Conservation (phyloP, 352 stramenopile species). For the Phytopythium sindhum region DNA sequence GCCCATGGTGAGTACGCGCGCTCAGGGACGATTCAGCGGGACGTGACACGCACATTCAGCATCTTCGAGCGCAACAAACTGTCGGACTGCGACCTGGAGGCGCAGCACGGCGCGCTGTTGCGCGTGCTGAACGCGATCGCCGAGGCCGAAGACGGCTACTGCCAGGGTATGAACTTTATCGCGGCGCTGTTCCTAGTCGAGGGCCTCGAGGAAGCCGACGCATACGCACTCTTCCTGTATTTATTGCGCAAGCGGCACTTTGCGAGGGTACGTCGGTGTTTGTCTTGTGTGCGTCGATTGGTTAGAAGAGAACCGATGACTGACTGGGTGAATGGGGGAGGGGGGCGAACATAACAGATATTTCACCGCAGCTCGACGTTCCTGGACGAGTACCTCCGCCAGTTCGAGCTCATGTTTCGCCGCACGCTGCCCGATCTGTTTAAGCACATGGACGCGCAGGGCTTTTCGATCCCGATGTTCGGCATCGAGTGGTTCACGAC, state of each 20-base stretch:
- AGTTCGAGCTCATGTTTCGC: slow-evolving; percentile 80
- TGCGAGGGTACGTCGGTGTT: slow-evolving; percentile 27
- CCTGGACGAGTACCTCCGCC: slow-evolving; percentile 76
- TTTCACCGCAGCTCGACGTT: slow-evolving; percentile 84
- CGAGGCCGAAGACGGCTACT: slow-evolving; percentile 79
- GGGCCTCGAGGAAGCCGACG: slow-evolving; percentile 73
- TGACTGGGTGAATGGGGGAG: neutral
- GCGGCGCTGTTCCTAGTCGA: slow-evolving; percentile 81
- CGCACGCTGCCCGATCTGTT: slow-evolving; percentile 63
- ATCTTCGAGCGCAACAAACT: slow-evolving; percentile 68
- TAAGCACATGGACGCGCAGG: slow-evolving; percentile 52
- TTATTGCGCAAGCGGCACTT: slow-evolving; percentile 79
- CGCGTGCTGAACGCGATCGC: slow-evolving; percentile 80
- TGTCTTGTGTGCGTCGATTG: neutral
- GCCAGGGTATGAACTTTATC: slow-evolving; percentile 90
- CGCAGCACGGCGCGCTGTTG: slow-evolving; percentile 64
- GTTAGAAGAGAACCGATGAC: neutral
- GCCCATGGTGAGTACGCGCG: slow-evolving; percentile 60
- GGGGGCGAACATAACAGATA: slow-evolving; percentile 23
- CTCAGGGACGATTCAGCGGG: slow-evolving; percentile 67
- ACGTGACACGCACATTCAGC: slow-evolving; percentile 84
- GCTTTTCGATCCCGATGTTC: slow-evolving; percentile 80
- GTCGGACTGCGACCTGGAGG: slow-evolving; percentile 30
- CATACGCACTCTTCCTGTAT: slow-evolving; percentile 81
- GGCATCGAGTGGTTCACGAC: slow-evolving; percentile 89